Base-by-base conservation (phyloP, 1,284 basidiomycete species). In the Agroathelia rolfsii region DNA sequence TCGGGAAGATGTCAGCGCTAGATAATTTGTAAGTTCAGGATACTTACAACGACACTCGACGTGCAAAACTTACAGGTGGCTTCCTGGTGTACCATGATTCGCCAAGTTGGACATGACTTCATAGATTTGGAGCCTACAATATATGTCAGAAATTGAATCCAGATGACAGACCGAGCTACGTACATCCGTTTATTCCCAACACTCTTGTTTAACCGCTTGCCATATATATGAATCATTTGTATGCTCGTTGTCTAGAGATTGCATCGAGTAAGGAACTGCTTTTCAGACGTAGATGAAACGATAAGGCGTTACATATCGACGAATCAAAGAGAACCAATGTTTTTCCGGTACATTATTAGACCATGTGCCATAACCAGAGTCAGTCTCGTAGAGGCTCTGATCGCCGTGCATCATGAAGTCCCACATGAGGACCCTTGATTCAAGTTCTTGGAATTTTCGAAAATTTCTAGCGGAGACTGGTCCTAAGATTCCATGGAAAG, bases 1-100 rank as follows among this genome's bases (percentile, higher is more conserved):
- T 40, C 10, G 51, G 47, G 35, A 51, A 50, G 6, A 41, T 43
- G 38, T 54, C 52, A 11, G 47, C 51, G 10, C 51, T 53, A 28
- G n/a, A 24, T 14, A 15, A 24, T 9, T 22, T 11, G 27, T 24
- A 17, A 30, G 23, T 4, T n/a, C n/a, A n/a, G n/a, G 21, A 22
- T 11, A 24, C 11, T 20, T 7, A 15, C 33, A 12, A 16, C n/a
- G 16, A 18, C 16, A 19, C 8, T 11, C 24, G 32, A 24, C 24
- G 14, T n/a, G 18, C 19, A 7, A 12, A 10, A 24, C 42, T 28
- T 35, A 49, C 47, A 49, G 31, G 23, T 46, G 46, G 32, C 45
- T 46, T 30, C 47, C 47, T 14, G 47, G 47, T 22, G 46, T 46
- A 10, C 38, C 44, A 24, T 46, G 40, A 26, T 40, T 39, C 23